Evolutionary conservation across 441 rosid genomes (phyloP), one percentile per base, ranked within the genome.

Genomic region (Aquilaria agallochum): DNA sequence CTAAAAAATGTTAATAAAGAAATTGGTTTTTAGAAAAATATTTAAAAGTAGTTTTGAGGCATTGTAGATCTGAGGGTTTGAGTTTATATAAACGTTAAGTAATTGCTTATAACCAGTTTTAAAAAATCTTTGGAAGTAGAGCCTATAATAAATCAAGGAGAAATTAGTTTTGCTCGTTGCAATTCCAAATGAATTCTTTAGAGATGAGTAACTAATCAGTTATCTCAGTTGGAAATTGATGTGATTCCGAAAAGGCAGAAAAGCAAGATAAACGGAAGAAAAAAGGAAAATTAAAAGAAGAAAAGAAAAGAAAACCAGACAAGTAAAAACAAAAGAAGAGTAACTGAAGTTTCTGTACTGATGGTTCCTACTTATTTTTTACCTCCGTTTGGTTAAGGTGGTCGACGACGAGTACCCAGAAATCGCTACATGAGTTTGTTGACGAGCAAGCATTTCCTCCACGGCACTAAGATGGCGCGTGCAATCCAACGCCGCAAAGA

Each of bases 261-360:
- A 30, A 45, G 9, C 48, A 42, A 11, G 9, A 2, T 7, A 11
- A 57, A n/a, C 1, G 1, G 36, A 20, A 11, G 0, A 13, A 15
- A 48, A 51, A 32, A 27, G 44, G 14, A 2, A 40, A 48, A 42
- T 15, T n/a, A 53, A 47, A 52, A n/a, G 12, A 67, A 13, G 34
- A 32, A n/a, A 9, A 30, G 53, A 49, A 56, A 50, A 34, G 20
- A 31, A 2, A 14, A 14, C 46, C 58, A 58, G 15, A 53, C 31
- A 64, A 51, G 52, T 13, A 67, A 53, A 34, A 77, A 74, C 68
- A 72, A 56, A 36, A 51, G 31, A 60, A 54, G 69, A 63, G 76
- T 66, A 77, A 72, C 80, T 59, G 77, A 74, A 63, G 72, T 53
- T 55, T 52, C 36, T 73, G 77, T 70, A 68, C 27, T 65, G 78